phyloP scores from a whole-genome alignment of 805 yeast species.

The Schizosaccharomyces octosporus region DNA sequence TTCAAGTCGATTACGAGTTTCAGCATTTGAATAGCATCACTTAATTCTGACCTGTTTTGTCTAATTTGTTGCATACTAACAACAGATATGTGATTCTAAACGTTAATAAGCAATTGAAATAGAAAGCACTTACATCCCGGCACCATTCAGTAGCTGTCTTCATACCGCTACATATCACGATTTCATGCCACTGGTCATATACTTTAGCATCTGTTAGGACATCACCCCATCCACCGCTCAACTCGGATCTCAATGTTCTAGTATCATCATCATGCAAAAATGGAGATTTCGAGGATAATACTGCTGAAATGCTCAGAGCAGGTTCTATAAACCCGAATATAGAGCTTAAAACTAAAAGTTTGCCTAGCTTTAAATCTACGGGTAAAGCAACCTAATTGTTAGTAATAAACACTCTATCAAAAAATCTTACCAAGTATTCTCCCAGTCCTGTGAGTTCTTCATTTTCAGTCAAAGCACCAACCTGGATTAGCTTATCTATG shows the following conservation, averaged over 20 bases:
- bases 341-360: conserved; percentile 8
- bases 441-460: conserved; percentile 51
- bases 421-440: conserved; percentile 34
- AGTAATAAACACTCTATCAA: neutral
- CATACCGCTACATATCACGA: neutral
- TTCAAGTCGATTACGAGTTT: neutral
- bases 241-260: neutral
- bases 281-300: conserved; percentile 78
- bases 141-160: neutral
- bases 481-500: conserved; percentile 27
- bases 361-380: neutral
- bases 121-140: neutral
- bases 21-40: neutral
- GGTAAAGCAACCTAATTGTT: conserved; percentile 25
- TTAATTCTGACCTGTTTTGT: neutral
- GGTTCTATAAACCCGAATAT: conserved; percentile 22
- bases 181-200: neutral
- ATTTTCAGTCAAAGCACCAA: conserved; percentile 40
- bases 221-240: neutral
- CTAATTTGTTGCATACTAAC: neutral
- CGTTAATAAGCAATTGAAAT: no score
- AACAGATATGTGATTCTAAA: neutral
- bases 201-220: neutral
- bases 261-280: conserved; percentile 12
- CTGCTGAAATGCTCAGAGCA: conserved; percentile 72